phyloP scores from a whole-genome alignment of 177 flowering plant genomes.

The Vitis hybrid region DNA sequence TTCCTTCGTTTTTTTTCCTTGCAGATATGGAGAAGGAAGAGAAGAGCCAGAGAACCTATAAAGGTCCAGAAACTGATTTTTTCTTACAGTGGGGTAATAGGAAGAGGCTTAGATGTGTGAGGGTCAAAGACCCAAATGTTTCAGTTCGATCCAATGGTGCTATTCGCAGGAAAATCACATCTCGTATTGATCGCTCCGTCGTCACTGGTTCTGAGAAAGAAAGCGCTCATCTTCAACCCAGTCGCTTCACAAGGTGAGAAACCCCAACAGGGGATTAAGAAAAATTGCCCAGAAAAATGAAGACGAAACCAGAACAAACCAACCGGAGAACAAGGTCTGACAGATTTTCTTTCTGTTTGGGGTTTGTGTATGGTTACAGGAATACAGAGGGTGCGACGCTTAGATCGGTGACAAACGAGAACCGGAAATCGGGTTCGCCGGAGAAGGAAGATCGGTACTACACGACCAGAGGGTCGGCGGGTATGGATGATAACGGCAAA shows the following conservation, averaged over 20 bases:
- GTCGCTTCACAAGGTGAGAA: constrained; percentile 33
- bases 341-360: not conserved
- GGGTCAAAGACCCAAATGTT: constrained; percentile 30
- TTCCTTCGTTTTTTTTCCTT: not conserved
- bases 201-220: constrained; percentile 24
- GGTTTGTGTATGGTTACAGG: constrained; percentile 20
- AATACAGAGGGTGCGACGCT: constrained; percentile 23
- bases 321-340: too few relatives aligned
- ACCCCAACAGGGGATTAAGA: not conserved
- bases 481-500: constrained; percentile 25
- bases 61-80: constrained; percentile 29
- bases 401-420: constrained; percentile 15
- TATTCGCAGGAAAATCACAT: constrained; percentile 23
- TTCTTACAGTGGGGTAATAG: constrained; percentile 51
- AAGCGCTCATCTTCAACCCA: constrained; percentile 22
- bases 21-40: constrained; percentile 35
- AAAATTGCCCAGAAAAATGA: not conserved
- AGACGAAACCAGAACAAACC: too few relatives aligned
- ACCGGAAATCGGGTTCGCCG: constrained; percentile 34
- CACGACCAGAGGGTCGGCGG: constrained; percentile 46
- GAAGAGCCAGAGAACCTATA: constrained; percentile 26
- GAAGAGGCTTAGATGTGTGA: constrained; percentile 44
- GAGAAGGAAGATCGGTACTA: constrained; percentile 51
- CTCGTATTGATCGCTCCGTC: constrained; percentile 20
- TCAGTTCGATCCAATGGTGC: constrained; percentile 16